Evolutionary conservation across 257 asterid genomes (phyloP), one percentile per base, ranked within the genome.

Genomic region (Solanum phureja): DNA sequence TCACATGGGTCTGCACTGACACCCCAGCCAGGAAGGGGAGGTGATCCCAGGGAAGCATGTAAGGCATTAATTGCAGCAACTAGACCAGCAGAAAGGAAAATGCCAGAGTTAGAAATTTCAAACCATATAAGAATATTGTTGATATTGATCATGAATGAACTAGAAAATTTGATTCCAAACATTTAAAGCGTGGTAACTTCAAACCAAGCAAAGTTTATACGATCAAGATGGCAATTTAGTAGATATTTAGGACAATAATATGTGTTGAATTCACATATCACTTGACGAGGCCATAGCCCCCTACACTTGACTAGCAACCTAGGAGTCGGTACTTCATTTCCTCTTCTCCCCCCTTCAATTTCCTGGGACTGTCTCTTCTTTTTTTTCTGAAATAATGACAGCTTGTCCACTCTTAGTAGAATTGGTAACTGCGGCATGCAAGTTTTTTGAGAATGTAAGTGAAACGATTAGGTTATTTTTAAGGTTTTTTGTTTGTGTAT

Each of bases 1-100:
- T 90, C 94, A 58, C 98, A 94, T 23, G 98, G 98, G 88, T 94
- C 98, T 88, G 94, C 94, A 46, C 93, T 92, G 74, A 92, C 91
- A 66, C 90, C 89, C 98, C 98, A 94, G 49, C 98, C 98, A 5
- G 96, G 96, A 49, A 93, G 91, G 81, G 93, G n/a, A 10, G 94
- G 96, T 4, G 95, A 94, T 87, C 94, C 98, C 88, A 93, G 85
- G 18, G 94, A 89, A 88, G 87, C 87, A 33, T 92, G 93, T 35
- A 94, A 92, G 86, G 89, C 75, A 89, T 91, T 93, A 31, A 94
- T 92, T 64, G 98, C 98, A 88, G 95, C 90, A 89, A 93, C 98
- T 94, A 90, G 84, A 87, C 89, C 90, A 90, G 37, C 58, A 38
- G 56, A 56, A 37, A 77, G 52, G 18, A 60, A 87, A 89, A 88